These are phyloP conservation scores for Phytophthora cajani DNA, from an alignment of 352 stramenopile genomes.

Conservation along the genomic window DNA sequence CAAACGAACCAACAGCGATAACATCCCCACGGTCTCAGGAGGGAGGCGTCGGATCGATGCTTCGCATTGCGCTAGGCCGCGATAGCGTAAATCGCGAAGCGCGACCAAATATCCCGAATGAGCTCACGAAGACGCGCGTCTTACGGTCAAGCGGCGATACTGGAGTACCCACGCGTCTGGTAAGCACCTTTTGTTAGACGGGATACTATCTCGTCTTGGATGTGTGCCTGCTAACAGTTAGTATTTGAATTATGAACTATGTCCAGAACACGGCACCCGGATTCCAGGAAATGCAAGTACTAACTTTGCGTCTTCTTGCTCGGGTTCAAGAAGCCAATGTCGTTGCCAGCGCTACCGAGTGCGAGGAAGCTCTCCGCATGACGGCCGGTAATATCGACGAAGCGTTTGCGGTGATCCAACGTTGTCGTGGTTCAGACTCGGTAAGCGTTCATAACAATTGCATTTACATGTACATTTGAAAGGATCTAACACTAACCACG, in stretches of 20 bases:
- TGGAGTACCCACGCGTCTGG: slow-evolving; percentile 14
- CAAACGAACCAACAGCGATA: slow-evolving; percentile 28
- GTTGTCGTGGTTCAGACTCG: slow-evolving; percentile 5
- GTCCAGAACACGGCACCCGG: slow-evolving; percentile 18
- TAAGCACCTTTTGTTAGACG: slow-evolving; percentile 24
- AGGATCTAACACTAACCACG: slow-evolving; percentile 11
- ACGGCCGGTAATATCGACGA: slow-evolving; percentile 43
- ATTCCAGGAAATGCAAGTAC: slow-evolving; percentile 34
- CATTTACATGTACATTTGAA: neutral
- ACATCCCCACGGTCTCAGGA: slow-evolving; percentile 43
- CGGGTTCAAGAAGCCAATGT: slow-evolving; percentile 43
- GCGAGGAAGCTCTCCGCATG: slow-evolving; percentile 48
- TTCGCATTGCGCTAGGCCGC: slow-evolving; percentile 79
- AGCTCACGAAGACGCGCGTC: slow-evolving; percentile 47
- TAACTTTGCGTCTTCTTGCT: slow-evolving; percentile 33
- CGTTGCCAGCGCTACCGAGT: slow-evolving; percentile 35
- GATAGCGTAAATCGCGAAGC: slow-evolving; percentile 75
- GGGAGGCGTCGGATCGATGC: slow-evolving; percentile 52
- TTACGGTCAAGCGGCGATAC: slow-evolving; percentile 36
- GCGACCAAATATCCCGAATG: slow-evolving; percentile 31
- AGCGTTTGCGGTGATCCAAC: slow-evolving; percentile 33
- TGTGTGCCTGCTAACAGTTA: neutral
- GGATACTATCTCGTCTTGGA: neutral
- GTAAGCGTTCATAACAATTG: slow-evolving; percentile 16
- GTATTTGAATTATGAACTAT: slow-evolving; percentile 1